phyloP scores from a whole-genome alignment of 192 early-diverging fungal genomes.

The Linderina pennispora region DNA sequence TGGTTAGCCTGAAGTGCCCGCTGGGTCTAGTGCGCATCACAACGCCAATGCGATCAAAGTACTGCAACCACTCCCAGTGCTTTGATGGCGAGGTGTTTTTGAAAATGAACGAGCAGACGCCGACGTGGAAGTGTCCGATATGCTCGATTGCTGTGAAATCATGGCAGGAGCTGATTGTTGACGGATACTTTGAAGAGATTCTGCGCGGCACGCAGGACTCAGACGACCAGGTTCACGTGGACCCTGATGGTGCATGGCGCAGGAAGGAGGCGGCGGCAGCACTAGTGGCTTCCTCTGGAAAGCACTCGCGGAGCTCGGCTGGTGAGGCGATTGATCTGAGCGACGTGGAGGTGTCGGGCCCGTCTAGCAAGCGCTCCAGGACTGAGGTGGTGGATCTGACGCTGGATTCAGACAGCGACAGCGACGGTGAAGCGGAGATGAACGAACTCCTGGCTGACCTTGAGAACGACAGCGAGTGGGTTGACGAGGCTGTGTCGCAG shows the following conservation, averaged over 20 bases:
- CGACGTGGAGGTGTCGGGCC: constrained; percentile 3
- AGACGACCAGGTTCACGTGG: constrained; percentile 39
- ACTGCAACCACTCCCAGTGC: constrained; percentile 77
- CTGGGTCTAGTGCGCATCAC: constrained; percentile 64
- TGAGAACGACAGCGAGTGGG: constrained; percentile 34
- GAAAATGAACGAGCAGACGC: constrained; percentile 60
- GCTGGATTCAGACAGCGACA: constrained; percentile 34
- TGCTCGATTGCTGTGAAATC: constrained; percentile 53
- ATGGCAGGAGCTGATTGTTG: constrained; percentile 57
- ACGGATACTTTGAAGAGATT: constrained; percentile 55
- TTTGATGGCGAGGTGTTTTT: constrained; percentile 73
- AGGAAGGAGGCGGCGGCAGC: constrained; percentile 23
- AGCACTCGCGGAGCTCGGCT: too few relatives aligned
- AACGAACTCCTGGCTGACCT: too few relatives aligned
- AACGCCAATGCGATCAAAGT: constrained; percentile 52
- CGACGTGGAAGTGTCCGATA: constrained; percentile 70
- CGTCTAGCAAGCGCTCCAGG: constrained; percentile 37
- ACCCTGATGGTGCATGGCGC: constrained; percentile 33
- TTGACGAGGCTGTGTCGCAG: too few relatives aligned
- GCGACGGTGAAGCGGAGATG: constrained; percentile 7
- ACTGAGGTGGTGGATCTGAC: constrained; percentile 62
- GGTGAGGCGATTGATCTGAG: constrained; percentile 24
- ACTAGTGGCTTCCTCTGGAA: too few relatives aligned
- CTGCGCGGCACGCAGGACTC: constrained; percentile 13
- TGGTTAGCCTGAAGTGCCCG: constrained; percentile 67